These are phyloP conservation scores for Microbotryum lychnidis-dioicae DNA, from an alignment of 1,284 basidiomycete genomes.

Conservation along the genomic window DNA sequence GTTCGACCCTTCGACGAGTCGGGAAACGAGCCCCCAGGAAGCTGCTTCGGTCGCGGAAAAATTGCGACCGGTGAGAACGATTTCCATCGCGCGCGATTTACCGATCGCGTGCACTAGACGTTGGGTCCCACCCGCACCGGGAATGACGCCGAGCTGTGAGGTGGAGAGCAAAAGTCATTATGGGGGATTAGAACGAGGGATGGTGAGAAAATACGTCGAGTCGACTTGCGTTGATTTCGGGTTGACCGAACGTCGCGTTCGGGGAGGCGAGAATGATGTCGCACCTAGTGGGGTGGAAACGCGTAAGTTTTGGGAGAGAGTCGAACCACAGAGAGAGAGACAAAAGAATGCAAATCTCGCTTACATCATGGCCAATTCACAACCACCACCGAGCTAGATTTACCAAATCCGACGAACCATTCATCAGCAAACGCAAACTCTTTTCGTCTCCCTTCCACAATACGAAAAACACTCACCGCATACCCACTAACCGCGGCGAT, in stretches of 20 bases:
- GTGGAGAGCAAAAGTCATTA: too few relatives aligned
- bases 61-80: constrained; percentile 74
- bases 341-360: constrained; percentile 12
- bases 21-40: constrained; percentile 73
- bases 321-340: too few relatives aligned
- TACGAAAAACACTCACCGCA: constrained; percentile 56
- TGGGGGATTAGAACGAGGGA: too few relatives aligned
- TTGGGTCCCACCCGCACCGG: constrained; percentile 59
- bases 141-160: constrained; percentile 72
- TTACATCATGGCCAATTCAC: constrained; percentile 88
- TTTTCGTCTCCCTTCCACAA: neutral
- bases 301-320: neutral
- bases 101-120: constrained; percentile 77
- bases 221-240: constrained; percentile 67
- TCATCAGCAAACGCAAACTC: constrained; percentile 1
- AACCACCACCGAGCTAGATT: constrained; percentile 79
- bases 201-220: neutral
- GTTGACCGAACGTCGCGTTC: constrained; percentile 88
- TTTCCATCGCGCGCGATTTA: constrained; percentile 92
- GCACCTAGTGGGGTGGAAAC: constrained; percentile 42
- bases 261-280: constrained; percentile 95
- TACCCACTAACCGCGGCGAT: constrained; percentile 94
- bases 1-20: constrained; percentile 63
- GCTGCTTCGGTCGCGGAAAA: constrained; percentile 76
- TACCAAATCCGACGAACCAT: neutral